These are phyloP conservation scores for Fusarium sp. DNA, from an alignment of 2,329 filamentous ascomycete genomes.

Conservation along the genomic window DNA sequence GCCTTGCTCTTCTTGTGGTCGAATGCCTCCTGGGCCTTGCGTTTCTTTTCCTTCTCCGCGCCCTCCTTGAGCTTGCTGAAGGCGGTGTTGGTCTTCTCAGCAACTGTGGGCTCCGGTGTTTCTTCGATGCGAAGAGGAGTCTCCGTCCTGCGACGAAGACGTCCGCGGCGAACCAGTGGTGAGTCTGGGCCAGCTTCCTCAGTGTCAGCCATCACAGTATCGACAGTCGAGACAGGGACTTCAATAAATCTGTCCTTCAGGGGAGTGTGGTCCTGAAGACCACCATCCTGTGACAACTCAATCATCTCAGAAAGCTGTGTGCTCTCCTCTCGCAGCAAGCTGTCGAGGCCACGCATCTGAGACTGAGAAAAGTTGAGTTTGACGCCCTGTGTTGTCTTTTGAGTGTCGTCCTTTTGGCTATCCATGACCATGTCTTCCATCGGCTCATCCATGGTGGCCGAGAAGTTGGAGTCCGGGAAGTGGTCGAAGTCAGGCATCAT, in stretches of 20 bases:
- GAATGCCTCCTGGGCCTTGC: conserved; percentile 67
- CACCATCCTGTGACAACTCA: conserved; percentile 84
- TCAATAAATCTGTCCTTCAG: conserved; percentile 75
- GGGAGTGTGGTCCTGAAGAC: conserved; percentile 80
- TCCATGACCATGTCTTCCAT: conserved; percentile 65
- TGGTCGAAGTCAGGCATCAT: conserved; percentile 69
- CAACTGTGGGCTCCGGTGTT: conserved; percentile 29
- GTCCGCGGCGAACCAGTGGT: conserved; percentile 72
- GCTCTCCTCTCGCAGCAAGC: conserved; percentile 59
- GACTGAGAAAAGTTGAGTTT: conserved; percentile 71
- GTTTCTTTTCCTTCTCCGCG: conserved; percentile 66
- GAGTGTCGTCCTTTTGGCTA: conserved; percentile 54
- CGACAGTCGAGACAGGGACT: conserved; percentile 74
- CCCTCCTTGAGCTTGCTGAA: conserved; percentile 80
- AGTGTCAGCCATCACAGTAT: conserved; percentile 69
- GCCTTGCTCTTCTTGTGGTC: conserved; percentile 90
- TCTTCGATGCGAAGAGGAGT: conserved; percentile 37
- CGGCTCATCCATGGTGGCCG: conserved; percentile 67
- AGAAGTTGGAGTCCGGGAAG: conserved; percentile 71
- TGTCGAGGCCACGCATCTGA: conserved; percentile 70
- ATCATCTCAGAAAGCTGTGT: conserved; percentile 78
- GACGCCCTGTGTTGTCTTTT: conserved; percentile 58
- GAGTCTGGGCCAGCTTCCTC: conserved; percentile 67
- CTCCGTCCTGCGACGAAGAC: conserved; percentile 59
- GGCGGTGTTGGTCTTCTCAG: conserved; percentile 55